Percentiles rank a stretch among this genome's conserved stretches.
These are phyloP conservation scores for Ophioceras dolichostomum DNA, from an alignment of 2,329 filamentous ascomycete species.

Conservation along the genomic window DNA sequence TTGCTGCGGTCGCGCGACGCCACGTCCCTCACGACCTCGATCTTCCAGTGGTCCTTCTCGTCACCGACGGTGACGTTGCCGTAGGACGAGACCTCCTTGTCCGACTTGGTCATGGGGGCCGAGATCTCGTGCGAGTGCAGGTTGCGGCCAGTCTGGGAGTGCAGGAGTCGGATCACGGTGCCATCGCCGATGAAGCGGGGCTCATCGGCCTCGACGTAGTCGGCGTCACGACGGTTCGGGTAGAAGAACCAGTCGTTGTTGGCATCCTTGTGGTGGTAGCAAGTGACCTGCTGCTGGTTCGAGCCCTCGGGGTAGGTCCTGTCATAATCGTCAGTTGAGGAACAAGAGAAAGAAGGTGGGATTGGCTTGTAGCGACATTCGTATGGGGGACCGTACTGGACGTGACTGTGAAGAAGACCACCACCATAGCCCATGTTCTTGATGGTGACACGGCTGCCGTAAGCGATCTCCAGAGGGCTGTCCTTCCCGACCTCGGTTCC, in stretches of 20 bases:
- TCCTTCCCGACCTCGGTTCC: constrained; percentile 91
- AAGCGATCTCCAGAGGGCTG: constrained; percentile 83
- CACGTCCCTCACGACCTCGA: constrained; percentile 86
- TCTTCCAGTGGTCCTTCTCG: constrained; percentile 92
- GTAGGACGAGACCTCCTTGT: constrained; percentile 90
- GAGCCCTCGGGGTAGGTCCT: constrained; percentile 89
- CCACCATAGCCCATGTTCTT: constrained; percentile 99
- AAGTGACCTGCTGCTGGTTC: constrained; percentile 89
- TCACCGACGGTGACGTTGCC: constrained; percentile 93
- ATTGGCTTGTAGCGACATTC: too few species aligned
- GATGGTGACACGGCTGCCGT: constrained; percentile 79
- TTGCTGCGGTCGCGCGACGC: constrained; percentile 74
- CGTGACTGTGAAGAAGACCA: constrained; percentile 88
- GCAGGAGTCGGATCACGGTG: constrained; percentile 72
- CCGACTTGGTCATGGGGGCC: constrained; percentile 78
- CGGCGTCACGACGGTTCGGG: constrained; percentile 68
- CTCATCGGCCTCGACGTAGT: constrained; percentile 59
- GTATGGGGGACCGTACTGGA: too few species aligned
- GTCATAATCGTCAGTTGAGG: too few species aligned
- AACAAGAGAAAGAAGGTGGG: too few species aligned
- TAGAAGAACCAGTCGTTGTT: constrained; percentile 99
- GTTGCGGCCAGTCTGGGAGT: constrained; percentile 92
- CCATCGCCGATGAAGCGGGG: constrained; percentile 69
- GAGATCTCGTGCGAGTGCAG: constrained; percentile 87
- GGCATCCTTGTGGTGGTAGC: constrained; percentile 98